Percentiles rank a stretch among this genome's conserved stretches.
These are phyloP conservation scores for Picochlorum sp. DNA, from an alignment of 139 green algal genomes.

Conservation along the genomic window DNA sequence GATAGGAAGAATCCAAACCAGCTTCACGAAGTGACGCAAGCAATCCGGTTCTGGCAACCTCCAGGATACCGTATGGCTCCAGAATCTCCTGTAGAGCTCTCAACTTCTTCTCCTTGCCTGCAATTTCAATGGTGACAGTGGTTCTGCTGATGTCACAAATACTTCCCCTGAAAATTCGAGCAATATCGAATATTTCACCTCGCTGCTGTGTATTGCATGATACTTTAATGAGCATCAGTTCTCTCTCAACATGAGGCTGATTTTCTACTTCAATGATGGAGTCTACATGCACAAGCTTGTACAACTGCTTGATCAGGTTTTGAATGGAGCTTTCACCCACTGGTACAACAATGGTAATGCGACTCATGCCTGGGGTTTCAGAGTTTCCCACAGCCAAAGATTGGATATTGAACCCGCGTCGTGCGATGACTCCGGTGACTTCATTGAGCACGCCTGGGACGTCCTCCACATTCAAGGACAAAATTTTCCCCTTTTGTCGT, in stretches of 20 bases:
- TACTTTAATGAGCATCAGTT: constrained; percentile 97
- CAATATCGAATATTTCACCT: constrained; percentile 76
- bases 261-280: constrained; percentile 64
- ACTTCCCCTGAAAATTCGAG: constrained; percentile 78
- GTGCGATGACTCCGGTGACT: constrained; percentile 89
- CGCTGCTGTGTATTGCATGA: constrained; percentile 52
- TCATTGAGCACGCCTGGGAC: constrained; percentile 88
- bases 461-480: constrained; percentile 85
- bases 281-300: constrained; percentile 77
- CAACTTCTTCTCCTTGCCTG: constrained; percentile 88
- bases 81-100: constrained; percentile 71
- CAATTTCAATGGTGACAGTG: constrained; percentile 83
- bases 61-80: constrained; percentile 78
- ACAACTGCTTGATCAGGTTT: constrained; percentile 90
- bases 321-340: constrained; percentile 48
- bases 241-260: constrained; percentile 67
- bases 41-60: constrained; percentile 84
- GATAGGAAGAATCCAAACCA: constrained; percentile 73
- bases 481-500: constrained; percentile 58
- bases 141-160: constrained; percentile 70
- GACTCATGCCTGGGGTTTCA: constrained; percentile 65
- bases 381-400: constrained; percentile 83
- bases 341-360: constrained; percentile 94
- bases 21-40: constrained; percentile 74
- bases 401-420: constrained; percentile 98